Evolutionary conservation across 2,329 filamentous ascomycete species (phyloP), one percentile per base, ranked within the genome.

Genomic region (Dactylonectria macrodidyma): DNA sequence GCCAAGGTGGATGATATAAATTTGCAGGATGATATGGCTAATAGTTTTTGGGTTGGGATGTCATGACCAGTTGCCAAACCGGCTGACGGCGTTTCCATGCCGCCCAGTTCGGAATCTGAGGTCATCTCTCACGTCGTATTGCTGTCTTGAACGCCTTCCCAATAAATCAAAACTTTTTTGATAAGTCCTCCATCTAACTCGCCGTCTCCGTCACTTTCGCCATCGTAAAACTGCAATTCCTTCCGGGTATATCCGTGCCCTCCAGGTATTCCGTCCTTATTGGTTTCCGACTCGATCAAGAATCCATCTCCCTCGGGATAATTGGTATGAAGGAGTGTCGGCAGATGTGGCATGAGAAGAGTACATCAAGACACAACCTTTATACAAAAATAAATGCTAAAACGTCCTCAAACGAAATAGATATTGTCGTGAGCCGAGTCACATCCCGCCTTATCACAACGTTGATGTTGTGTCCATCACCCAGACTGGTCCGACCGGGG

Each of bases 401-500:
- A 41, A 34, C 30, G 47, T 24, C 34, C n/a, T 46, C 48, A 16
- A 48, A 54, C 34, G 57, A 16, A 55, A 24, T 50, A 30, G 46
- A 55, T 24, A 41, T 62, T 19, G 48, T 55, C 50, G 34, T 67
- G 62, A 62, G 51, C 44, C 24, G 19, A 50, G 30, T 61, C 57
- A 58, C 54, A 50, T 54, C 52, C 62, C 26, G 56, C 41, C 46
- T 57, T 56, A 51, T 52, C 55, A 41, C 22, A 8, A 51, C 26
- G 26, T 34, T 67, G 55, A 73, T 73, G 16, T 59, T 38, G 50
- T 64, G 68, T 68, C 69, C 58, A 50, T 74, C 51, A 57, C 65
- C 30, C 64, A 60, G 63, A 62, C 54, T 62, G 58, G 57, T 55
- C 59, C 57, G 52, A 11, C 52, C 46, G 19, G 55, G 33, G 55